A percentile compares a stretch with the other conserved stretches of the same genome.
phyloP scores from a whole-genome alignment of 768 basidiomycete genomes.

The Trametes sanguinea region DNA sequence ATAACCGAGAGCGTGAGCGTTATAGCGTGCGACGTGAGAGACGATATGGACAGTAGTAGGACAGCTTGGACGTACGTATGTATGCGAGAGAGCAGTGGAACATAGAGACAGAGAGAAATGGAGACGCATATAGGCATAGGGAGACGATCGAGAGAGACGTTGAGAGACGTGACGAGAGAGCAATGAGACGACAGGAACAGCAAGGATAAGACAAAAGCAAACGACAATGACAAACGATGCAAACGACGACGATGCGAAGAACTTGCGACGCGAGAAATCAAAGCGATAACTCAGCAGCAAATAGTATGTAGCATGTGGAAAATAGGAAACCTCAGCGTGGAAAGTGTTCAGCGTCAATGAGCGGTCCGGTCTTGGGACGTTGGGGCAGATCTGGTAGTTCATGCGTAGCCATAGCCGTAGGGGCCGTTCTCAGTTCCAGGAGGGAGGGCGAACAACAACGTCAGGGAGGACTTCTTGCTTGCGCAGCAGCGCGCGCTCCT shows the following conservation, averaged over 20 bases:
- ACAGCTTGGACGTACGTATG: slow-evolving; percentile 20
- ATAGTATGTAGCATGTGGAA: slow-evolving; percentile 14
- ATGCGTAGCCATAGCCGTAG: slow-evolving; percentile 47
- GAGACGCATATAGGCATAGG: slow-evolving; percentile 23
- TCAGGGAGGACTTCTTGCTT: slow-evolving; percentile 58
- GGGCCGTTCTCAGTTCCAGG: slow-evolving; percentile 47
- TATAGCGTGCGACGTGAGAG: slow-evolving; percentile 22
- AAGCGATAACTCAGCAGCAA: slow-evolving; percentile 24
- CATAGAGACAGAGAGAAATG: slow-evolving; percentile 16
- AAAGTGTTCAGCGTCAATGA: slow-evolving; percentile 12
- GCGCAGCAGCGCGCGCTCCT: slow-evolving; percentile 57
- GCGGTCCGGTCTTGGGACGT: not conserved
- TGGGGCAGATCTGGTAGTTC: slow-evolving; percentile 1
- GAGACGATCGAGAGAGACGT: slow-evolving; percentile 3
- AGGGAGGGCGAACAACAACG: slow-evolving; percentile 64
- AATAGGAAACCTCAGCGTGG: slow-evolving; percentile 17
- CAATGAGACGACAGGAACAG: slow-evolving; percentile 5
- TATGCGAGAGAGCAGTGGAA: slow-evolving; percentile 10
- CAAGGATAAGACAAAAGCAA: slow-evolving; percentile 10
- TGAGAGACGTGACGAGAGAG: slow-evolving; percentile 12
- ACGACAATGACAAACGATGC: slow-evolving; percentile 7
- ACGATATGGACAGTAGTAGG: slow-evolving; percentile 5
- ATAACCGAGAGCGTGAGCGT: slow-evolving; percentile 16
- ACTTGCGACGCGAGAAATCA: slow-evolving; percentile 9
- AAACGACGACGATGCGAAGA: not conserved